Percentiles rank a stretch among this genome's conserved stretches.
These are phyloP conservation scores for Rosa chinensis DNA, from an alignment of 306 rosid genomes.

Conservation along the genomic window DNA sequence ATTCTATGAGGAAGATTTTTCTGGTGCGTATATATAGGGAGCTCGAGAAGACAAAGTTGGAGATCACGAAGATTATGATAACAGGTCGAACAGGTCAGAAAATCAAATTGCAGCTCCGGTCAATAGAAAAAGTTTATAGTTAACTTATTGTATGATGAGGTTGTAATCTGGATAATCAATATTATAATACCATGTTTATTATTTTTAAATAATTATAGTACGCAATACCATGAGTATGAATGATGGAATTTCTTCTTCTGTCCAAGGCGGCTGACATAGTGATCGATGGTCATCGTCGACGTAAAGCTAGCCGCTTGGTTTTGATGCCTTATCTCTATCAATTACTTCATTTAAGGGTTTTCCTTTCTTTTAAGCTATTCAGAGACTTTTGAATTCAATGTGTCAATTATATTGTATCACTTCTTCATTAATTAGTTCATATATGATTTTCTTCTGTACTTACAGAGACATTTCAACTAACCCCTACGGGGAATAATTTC, in stretches of 20 bases:
- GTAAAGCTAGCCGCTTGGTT: neutral
- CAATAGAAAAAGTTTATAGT: neutral
- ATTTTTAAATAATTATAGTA: neutral
- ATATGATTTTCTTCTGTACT: neutral
- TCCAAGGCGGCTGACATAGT: neutral
- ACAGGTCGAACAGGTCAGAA: neutral
- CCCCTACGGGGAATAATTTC: neutral
- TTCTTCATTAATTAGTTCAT: neutral
- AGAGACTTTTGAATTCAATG: neutral
- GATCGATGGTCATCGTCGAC: neutral
- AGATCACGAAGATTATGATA: neutral
- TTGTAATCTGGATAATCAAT: neutral
- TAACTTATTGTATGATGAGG: neutral
- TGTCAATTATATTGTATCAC: neutral
- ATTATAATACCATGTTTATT: neutral
- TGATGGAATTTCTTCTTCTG: neutral
- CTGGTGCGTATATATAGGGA: neutral
- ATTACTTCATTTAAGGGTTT: neutral
- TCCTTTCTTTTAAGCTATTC: neutral
- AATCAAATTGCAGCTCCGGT: neutral
- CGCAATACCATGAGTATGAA: neutral
- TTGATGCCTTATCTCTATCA: neutral
- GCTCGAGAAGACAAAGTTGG: neutral
- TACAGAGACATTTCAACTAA: too few species aligned
- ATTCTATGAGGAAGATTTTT: neutral